Evolutionary conservation across 805 yeast genomes (phyloP), one percentile per base, ranked within the genome.

Genomic region (Sugiyamaella mastotermitis): DNA sequence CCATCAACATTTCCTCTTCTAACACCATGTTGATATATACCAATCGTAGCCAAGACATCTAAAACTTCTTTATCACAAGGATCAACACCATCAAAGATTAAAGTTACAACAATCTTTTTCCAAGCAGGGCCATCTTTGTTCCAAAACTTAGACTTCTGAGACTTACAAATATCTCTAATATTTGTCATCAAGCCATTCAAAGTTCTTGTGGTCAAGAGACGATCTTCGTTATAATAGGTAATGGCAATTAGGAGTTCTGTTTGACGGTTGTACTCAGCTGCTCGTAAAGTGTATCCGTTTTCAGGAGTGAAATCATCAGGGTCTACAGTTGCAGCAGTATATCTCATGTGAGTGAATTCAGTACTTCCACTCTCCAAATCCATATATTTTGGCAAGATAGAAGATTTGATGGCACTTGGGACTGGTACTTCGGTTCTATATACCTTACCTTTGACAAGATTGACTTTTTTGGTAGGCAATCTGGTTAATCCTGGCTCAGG

Each of bases 151-250:
- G 69, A 59, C 25, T 55, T 49, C 58, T 57, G 73, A 51, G 46
- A 67, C 55, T 57, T 69, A 69, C 76, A 72, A 42, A 78, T 67
- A 49, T 78, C 78, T 43, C 78, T 69, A 46, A 78, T 71, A 53
- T 78, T 78, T 44, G 75, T 75, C 67, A 78, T 76, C 5, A 78
- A 71, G 14, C 81, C 83, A 49, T 76, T 74, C 48, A 78, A 60
- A 3, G 83, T 76, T 25, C 81, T 61, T 0, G 81, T 79, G 30
- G 78, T 66, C 35, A 78, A 60, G 27, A 69, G 62, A 55, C 77
- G 80, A 58, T 78, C 82, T 55, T 78, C 83, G 52, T 78, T 78
- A 55, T 78, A 77, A 73, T 77, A 78, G 23, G 83, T 78, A 43
- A 78, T 57, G 17, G 78, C 79, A 37, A 78, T 66, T 62, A 78